Evolutionary conservation across 2,329 filamentous ascomycete genomes (phyloP).

Genomic region (Colletotrichum gloeosporioides): DNA sequence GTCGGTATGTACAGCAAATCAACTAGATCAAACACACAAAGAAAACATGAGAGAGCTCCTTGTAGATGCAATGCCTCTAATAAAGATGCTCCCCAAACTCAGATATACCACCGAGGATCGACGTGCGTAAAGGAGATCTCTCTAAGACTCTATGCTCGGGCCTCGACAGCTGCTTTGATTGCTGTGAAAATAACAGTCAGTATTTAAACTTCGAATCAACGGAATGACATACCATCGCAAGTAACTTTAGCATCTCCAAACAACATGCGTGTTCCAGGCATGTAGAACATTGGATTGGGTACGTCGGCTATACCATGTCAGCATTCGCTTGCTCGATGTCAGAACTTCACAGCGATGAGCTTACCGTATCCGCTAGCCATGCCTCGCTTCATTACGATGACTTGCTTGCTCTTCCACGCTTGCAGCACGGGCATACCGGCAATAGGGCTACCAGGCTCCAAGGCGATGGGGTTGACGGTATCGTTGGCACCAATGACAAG

Average conservation of each 20-base stretch:
- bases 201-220: no score
- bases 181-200: slow-evolving; percentile 35
- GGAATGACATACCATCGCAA: slow-evolving; percentile 69
- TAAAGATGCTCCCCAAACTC: not conserved
- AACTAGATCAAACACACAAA: not conserved
- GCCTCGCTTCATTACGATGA: slow-evolving; percentile 91
- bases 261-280: slow-evolving; percentile 88
- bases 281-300: slow-evolving; percentile 92
- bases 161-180: slow-evolving; percentile 45
- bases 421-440: slow-evolving; percentile 93
- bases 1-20: not conserved
- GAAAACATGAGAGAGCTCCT: not conserved
- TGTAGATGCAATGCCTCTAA: slow-evolving; percentile 19
- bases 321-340: not conserved
- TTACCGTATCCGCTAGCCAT: slow-evolving; percentile 86
- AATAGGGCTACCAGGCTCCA: slow-evolving; percentile 83
- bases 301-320: slow-evolving; percentile 69
- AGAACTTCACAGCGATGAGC: slow-evolving; percentile 29
- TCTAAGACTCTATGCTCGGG: slow-evolving; percentile 22
- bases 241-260: slow-evolving; percentile 89
- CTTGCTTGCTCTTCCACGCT: slow-evolving; percentile 93
- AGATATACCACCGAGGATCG: not conserved
- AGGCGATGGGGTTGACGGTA: slow-evolving; percentile 87
- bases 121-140: slow-evolving; percentile 4
- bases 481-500: slow-evolving; percentile 93